Evolutionary conservation across 441 rosid species (phyloP).

Genomic region (Bocquillonia castaneifolia): DNA sequence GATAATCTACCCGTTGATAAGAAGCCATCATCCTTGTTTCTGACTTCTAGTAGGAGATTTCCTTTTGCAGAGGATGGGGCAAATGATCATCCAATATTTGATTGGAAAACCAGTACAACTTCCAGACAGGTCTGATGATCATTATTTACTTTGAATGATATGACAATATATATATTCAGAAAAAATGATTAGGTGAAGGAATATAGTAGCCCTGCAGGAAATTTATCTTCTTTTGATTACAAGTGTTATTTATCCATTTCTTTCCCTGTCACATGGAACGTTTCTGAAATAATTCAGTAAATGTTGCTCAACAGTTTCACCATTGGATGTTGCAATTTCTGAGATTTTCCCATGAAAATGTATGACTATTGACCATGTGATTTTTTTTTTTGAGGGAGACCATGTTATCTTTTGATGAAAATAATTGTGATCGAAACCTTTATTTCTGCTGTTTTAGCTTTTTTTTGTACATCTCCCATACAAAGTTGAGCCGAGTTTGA

Average conservation of each 20-base stretch:
- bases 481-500: slow-evolving; percentile 4
- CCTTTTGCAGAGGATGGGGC: slow-evolving; percentile 57
- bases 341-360: slow-evolving; percentile 1
- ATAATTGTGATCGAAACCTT: too few relatives aligned
- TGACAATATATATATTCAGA: not conserved
- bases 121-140: slow-evolving; percentile 57
- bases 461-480: not conserved
- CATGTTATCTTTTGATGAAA: not conserved
- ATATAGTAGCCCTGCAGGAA: not conserved
- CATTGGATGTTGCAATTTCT: not conserved
- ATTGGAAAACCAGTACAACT: slow-evolving; percentile 71
- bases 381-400: slow-evolving; percentile 2
- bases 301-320: slow-evolving; percentile 2
- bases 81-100: slow-evolving; percentile 59
- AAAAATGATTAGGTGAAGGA: not conserved
- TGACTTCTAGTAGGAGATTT: slow-evolving; percentile 64
- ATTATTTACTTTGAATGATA: not conserved
- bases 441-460: not conserved
- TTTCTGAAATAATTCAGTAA: slow-evolving; percentile 3
- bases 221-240: not conserved
- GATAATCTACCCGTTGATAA: slow-evolving; percentile 50
- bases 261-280: slow-evolving; percentile 8
- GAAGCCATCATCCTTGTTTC: slow-evolving; percentile 64
- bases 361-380: too few relatives aligned
- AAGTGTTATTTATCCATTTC: not conserved